These are phyloP conservation scores for Colletotrichum incanum DNA, from an alignment of 2,329 filamentous ascomycete species.

Conservation along the genomic window DNA sequence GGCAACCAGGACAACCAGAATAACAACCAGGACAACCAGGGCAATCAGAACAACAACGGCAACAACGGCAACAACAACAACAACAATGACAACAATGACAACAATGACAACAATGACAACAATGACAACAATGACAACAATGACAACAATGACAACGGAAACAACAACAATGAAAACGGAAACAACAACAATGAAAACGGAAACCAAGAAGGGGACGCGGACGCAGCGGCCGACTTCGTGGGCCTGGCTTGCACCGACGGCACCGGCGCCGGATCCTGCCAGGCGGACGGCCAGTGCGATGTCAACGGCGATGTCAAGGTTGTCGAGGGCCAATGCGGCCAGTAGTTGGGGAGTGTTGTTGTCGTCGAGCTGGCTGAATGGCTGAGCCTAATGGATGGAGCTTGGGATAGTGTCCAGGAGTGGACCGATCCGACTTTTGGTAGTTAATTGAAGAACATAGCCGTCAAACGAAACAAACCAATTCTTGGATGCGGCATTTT, in stretches of 20 bases:
- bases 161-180: neutral
- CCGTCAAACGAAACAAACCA: neutral
- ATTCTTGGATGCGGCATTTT: too few species aligned
- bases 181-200: neutral
- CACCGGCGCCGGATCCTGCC: conserved; percentile 28
- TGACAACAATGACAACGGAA: neutral
- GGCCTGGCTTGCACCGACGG: conserved; percentile 38
- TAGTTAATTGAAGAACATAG: too few species aligned
- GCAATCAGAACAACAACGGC: neutral
- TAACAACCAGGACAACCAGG: neutral
- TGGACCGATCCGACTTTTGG: neutral
- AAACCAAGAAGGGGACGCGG: neutral
- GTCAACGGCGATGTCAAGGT: conserved; percentile 25
- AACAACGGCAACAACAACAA: neutral
- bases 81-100: neutral
- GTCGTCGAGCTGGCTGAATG: neutral
- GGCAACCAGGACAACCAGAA: neutral
- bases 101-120: neutral
- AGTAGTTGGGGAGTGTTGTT: neutral
- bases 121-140: neutral
- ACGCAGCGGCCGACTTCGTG: conserved; percentile 29
- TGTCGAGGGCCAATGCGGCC: conserved; percentile 33
- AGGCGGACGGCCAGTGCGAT: conserved; percentile 32
- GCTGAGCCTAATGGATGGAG: neutral
- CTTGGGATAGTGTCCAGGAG: neutral